Evolutionary conservation across 2,329 filamentous ascomycete species (phyloP).

Genomic region (Piedraia hortae): DNA sequence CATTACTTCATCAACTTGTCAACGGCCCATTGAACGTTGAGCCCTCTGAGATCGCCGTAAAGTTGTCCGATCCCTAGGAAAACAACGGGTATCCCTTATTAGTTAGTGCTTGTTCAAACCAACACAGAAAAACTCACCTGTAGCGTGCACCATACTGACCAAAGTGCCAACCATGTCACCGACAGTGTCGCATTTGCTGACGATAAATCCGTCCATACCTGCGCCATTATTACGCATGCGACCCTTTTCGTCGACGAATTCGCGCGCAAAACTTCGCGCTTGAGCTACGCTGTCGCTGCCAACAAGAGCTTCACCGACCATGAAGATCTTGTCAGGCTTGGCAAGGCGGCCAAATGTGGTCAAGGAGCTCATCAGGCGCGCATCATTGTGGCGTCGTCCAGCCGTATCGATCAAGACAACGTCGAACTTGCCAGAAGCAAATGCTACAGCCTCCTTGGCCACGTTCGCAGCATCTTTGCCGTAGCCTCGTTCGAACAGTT

Average conservation of each 20-base stretch:
- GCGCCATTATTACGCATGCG: slow-evolving; percentile 26
- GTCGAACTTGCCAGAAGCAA: slow-evolving; percentile 45
- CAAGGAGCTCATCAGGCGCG: slow-evolving; percentile 79
- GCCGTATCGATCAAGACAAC: slow-evolving; percentile 95
- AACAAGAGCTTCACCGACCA: slow-evolving; percentile 83
- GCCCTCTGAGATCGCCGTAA: slow-evolving; percentile 34
- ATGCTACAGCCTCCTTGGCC: slow-evolving; percentile 72
- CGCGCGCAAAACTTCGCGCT: slow-evolving; percentile 82
- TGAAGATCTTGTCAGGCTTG: slow-evolving; percentile 90
- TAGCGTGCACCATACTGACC: slow-evolving; percentile 92
- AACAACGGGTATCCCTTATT: slow-evolving; percentile 66
- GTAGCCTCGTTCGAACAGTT: slow-evolving; percentile 90
- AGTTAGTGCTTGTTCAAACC: background rate
- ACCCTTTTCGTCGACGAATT: slow-evolving; percentile 28
- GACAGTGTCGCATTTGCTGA: slow-evolving; percentile 94
- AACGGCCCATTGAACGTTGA: slow-evolving; percentile 37
- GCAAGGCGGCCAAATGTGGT: slow-evolving; percentile 96
- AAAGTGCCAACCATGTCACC: slow-evolving; percentile 96
- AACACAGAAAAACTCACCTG: slow-evolving; percentile 16
- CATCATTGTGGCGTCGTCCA: slow-evolving; percentile 80
- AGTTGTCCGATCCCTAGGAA: slow-evolving; percentile 57
- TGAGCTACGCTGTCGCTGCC: slow-evolving; percentile 89
- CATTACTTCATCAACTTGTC: slow-evolving; percentile 27
- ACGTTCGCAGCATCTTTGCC: slow-evolving; percentile 92
- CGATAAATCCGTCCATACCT: slow-evolving; percentile 83